Evolutionary conservation across 352 stramenopile genomes (phyloP).

Genomic region (Halophytophthora polymorphica): DNA sequence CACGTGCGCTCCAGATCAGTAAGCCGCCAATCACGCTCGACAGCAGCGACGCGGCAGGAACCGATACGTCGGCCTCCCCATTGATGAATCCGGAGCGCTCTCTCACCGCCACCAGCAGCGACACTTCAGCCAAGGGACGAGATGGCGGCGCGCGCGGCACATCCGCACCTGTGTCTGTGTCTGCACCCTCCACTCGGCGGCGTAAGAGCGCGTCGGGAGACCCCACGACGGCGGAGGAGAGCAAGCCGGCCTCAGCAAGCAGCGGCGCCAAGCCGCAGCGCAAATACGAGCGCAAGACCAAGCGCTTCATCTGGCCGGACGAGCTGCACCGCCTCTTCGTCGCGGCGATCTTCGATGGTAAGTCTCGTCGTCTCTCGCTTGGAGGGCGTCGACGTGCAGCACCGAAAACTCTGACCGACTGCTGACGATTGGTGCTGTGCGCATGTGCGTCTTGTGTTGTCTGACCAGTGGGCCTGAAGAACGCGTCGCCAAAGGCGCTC

Average conservation of each 20-base stretch:
- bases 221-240: not conserved
- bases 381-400: not conserved
- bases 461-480: constrained; percentile 77
- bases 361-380: constrained; percentile 4
- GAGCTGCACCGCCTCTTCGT: constrained; percentile 88
- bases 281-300: constrained; percentile 88
- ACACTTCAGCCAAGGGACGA: constrained; percentile 7
- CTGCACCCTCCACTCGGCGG: constrained; percentile 11
- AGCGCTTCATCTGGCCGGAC: constrained; percentile 86
- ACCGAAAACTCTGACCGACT: not conserved
- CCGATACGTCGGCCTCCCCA: constrained; percentile 29
- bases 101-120: constrained; percentile 9
- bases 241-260: constrained; percentile 11
- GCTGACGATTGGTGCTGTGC: not conserved
- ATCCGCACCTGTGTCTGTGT: too few species aligned
- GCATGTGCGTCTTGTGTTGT: constrained; percentile 1
- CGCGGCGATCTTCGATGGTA: constrained; percentile 84
- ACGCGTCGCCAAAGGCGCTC: constrained; percentile 81
- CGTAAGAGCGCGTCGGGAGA: constrained; percentile 15
- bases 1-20: constrained; percentile 17
- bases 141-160: not conserved
- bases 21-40: constrained; percentile 17
- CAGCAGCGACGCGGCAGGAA: constrained; percentile 38
- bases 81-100: constrained; percentile 27
- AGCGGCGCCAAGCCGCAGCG: constrained; percentile 36